Conservation (phyloP, 2,329 filamentous ascomycete species). For the Beauveria sp. region DNA sequence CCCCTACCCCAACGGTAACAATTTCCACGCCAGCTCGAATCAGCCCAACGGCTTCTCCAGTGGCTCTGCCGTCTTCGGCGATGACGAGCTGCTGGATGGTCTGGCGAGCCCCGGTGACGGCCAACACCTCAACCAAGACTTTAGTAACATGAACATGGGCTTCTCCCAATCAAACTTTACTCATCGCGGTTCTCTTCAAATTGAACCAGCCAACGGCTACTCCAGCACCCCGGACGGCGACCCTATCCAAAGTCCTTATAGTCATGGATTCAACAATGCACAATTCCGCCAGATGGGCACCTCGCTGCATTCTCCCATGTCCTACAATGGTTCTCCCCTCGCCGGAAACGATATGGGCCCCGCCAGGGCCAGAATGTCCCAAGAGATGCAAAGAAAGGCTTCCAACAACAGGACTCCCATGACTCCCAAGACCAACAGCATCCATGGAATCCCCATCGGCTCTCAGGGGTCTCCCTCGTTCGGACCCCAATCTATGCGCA, state of each 20-base stretch:
- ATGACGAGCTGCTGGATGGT: conserved; percentile 80
- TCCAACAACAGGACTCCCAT: conserved; percentile 73
- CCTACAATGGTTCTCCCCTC: conserved; percentile 31
- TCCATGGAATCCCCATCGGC: conserved; percentile 63
- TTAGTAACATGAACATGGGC: conserved; percentile 48
- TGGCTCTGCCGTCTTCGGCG: conserved; percentile 71
- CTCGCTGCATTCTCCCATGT: conserved; percentile 36
- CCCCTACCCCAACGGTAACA: conserved; percentile 45
- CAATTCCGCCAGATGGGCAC: conserved; percentile 64
- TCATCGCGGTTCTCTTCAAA: conserved; percentile 52
- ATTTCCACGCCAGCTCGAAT: conserved; percentile 50
- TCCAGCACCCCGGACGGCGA: conserved; percentile 88
- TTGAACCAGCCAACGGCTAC: conserved; percentile 67
- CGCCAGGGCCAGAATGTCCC: conserved; percentile 49
- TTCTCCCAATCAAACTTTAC: conserved; percentile 47
- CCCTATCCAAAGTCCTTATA: conserved; percentile 85
- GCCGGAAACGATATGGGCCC: conserved; percentile 41
- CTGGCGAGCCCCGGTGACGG: conserved; percentile 50
- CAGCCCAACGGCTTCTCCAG: conserved; percentile 66
- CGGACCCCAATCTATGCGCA: conserved; percentile 69
- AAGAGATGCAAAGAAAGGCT: conserved; percentile 62
- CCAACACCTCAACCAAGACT: conserved; percentile 49
- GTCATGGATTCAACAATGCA: conserved; percentile 64
- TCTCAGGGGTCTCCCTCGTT: conserved; percentile 63
- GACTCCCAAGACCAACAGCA: conserved; percentile 76